Conservation (phyloP, 2,329 filamentous ascomycete species). For the Colletotrichum lini region DNA sequence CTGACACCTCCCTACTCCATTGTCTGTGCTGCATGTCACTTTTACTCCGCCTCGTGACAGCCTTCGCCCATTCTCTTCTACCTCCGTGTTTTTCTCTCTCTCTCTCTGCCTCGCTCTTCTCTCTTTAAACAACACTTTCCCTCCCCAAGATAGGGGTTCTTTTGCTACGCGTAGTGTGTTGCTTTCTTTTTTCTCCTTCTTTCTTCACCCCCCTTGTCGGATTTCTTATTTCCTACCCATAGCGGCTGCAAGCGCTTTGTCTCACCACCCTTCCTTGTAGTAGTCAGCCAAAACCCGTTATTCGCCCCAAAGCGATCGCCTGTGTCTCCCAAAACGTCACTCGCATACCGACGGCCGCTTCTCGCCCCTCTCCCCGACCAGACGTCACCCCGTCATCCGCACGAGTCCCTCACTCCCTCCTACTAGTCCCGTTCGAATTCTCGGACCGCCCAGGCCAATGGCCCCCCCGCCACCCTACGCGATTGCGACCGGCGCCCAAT, state of each 20-base stretch:
- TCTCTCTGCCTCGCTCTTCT: background rate
- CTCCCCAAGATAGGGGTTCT: background rate
- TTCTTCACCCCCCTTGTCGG: background rate
- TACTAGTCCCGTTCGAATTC: constrained; percentile 26
- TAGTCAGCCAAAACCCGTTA: constrained; percentile 12
- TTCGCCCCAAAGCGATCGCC: constrained; percentile 8
- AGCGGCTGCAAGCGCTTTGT: constrained; percentile 16
- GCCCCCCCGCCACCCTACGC: constrained; percentile 39
- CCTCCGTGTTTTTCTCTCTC: constrained; percentile 7
- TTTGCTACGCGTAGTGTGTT: constrained; percentile 1
- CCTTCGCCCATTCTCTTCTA: constrained; percentile 4
- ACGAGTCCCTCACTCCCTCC: constrained; percentile 19
- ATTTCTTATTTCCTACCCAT: background rate
- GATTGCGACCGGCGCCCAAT: constrained; percentile 38
- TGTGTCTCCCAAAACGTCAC: constrained; percentile 38
- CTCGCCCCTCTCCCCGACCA: constrained; percentile 24
- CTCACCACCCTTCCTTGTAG: background rate
- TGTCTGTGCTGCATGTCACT: constrained; percentile 39
- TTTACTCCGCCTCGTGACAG: constrained; percentile 40
- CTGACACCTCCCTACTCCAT: background rate
- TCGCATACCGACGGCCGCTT: constrained; percentile 30
- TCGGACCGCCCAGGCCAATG: constrained; percentile 32
- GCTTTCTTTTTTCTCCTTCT: constrained; percentile 5
- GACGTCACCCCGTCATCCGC: constrained; percentile 33
- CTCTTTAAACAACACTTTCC: constrained; percentile 19